Evolutionary conservation across 78 protist genomes (phyloP).

Genomic region (Tieghemostelium lacteum): DNA sequence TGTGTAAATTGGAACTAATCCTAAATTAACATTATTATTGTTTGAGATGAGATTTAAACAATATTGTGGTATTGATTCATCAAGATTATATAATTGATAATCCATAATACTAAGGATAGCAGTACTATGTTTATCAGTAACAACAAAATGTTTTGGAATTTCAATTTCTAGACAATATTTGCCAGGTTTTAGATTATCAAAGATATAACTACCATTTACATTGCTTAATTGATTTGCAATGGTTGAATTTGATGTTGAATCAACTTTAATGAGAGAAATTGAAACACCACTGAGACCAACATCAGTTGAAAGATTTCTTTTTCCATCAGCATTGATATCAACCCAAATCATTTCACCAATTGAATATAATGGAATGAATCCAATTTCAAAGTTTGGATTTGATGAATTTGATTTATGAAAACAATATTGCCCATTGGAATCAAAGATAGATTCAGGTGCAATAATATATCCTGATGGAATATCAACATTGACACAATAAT

Average conservation of each 20-base stretch:
- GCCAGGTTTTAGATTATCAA: slow-evolving; percentile 21
- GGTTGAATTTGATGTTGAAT: neutral
- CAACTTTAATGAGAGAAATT: neutral
- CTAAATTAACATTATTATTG: neutral
- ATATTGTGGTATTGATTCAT: too few relatives aligned
- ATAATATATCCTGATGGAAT: slow-evolving; percentile 3
- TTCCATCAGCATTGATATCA: slow-evolving; percentile 32
- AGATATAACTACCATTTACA: slow-evolving; percentile 6
- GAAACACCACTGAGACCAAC: neutral
- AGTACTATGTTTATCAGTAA: neutral
- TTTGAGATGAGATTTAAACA: neutral
- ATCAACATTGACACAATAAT: neutral
- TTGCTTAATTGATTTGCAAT: neutral
- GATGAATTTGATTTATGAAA: neutral
- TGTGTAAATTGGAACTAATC: slow-evolving; percentile 12
- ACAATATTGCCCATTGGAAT: slow-evolving; percentile 1
- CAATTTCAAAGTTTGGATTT: slow-evolving; percentile 11
- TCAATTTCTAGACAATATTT: slow-evolving; percentile 29
- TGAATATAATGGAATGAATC: neutral
- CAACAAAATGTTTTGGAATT: neutral
- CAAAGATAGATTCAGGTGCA: neutral
- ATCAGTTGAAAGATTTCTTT: neutral
- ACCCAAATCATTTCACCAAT: slow-evolving; percentile 25
- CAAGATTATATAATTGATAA: too few relatives aligned
- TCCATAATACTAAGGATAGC: too few relatives aligned